Evolutionary conservation across 2,329 filamentous ascomycete genomes (phyloP), one percentile per base, ranked within the genome.

Genomic region (Emmonsiellopsis sp.): DNA sequence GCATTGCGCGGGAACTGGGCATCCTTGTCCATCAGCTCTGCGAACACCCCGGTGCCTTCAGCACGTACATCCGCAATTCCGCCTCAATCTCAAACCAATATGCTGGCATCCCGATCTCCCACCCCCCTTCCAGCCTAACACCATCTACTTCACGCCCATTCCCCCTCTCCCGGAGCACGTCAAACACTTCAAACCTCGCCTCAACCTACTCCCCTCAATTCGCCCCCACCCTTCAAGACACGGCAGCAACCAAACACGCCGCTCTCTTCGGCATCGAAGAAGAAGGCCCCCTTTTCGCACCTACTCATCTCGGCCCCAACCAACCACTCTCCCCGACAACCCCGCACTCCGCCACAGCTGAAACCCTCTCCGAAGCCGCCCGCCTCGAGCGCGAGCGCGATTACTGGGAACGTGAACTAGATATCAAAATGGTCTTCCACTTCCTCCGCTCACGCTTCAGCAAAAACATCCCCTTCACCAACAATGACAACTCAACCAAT

Each of bases 321-420:
- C 46, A 49, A 10, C 34, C 20, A 8, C 7, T 5, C 10, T 26
- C 46, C n/a, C 56, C 8, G 59, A 65, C 37, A 50, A 54, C 59
- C 52, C 34, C 59, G 53, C 34, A 51, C 38, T 16, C 51, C 57
- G 43, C 54, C 53, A 47, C 43, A 60, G 54, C 65, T 59, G 64
- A 69, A 41, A 62, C 70, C 41, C 44, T 72, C 13, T 67, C 70
- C 7, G 67, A 74, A 49, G 65, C 68, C 6, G 57, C 67, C 20
- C 70, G 70, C 7, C 57, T 76, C 35, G 73, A 88, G 62, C 68
- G 71, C 46, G 80, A 83, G 55, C 75, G 75, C 20, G 87, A 93
- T 37, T 93, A 95, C 65, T 98, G 93, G 93, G 91, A 97, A 70
- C 84, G 86, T 56, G 88, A 95, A 52, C 79, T 97, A 5, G 91